Percentiles rank a stretch among this genome's conserved stretches.
phyloP scores from a whole-genome alignment of 208 protist species.

The Acanthamoeba divionensis region DNA sequence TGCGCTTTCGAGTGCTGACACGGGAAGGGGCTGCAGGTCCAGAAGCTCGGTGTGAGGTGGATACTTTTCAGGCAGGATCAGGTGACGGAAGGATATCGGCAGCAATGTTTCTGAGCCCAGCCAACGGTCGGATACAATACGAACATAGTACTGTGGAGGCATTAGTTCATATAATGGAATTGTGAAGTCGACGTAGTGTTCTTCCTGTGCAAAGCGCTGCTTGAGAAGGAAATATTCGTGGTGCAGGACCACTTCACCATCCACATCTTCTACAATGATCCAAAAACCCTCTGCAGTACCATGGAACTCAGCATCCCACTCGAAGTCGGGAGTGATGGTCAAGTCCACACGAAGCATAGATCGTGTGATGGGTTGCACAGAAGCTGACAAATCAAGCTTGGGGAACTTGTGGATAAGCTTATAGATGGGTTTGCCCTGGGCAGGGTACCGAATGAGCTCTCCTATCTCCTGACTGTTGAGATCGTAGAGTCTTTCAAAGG shows the following conservation, averaged over 20 bases:
- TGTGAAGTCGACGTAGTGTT: slow-evolving; percentile 88
- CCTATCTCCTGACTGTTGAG: slow-evolving; percentile 91
- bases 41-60: slow-evolving; percentile 86
- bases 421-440: slow-evolving; percentile 84
- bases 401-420: slow-evolving; percentile 93
- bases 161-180: slow-evolving; percentile 88
- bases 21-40: slow-evolving; percentile 84
- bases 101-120: slow-evolving; percentile 71
- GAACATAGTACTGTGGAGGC: slow-evolving; percentile 89
- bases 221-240: slow-evolving; percentile 93
- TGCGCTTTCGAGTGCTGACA: slow-evolving; percentile 68
- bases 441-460: slow-evolving; percentile 87
- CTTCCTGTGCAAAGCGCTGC: slow-evolving; percentile 67
- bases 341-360: slow-evolving; percentile 93
- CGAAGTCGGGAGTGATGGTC: slow-evolving; percentile 94
- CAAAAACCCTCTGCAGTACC: slow-evolving; percentile 89
- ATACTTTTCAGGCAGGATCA: slow-evolving; percentile 89
- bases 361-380: slow-evolving; percentile 94
- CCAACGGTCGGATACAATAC: slow-evolving; percentile 84
- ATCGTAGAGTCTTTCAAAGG: slow-evolving; percentile 93
- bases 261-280: slow-evolving; percentile 93
- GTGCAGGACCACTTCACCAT: slow-evolving; percentile 94
- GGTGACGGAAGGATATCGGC: slow-evolving; percentile 85
- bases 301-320: slow-evolving; percentile 90
- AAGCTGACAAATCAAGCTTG: slow-evolving; percentile 88